Evolutionary conservation across 768 basidiomycete genomes (phyloP), one percentile per base, ranked within the genome.

Genomic region (Lactarius trivialis): DNA sequence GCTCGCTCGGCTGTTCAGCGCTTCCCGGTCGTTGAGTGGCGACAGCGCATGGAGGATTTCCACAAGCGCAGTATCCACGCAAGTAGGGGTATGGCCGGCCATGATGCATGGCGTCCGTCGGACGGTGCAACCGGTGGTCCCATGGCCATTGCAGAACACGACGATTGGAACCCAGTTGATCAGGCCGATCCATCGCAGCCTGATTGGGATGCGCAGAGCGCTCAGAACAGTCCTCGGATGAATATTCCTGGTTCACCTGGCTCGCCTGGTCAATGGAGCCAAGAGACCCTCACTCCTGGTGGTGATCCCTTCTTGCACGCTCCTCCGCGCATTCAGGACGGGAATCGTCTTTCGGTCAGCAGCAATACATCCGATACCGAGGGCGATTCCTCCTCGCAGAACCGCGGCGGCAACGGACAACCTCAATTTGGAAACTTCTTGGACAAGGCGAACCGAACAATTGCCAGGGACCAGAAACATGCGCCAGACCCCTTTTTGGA

Each of bases 11-110:
- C 93, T 19, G 82, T 97, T 3, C 94, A 96, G 70, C 91, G 94
- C 70, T 97, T 97, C 89, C 94, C 94, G 5, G 94, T 97, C 60
- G 90, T 97, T 30, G 93, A 97, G 76, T 97, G 94, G 94, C 89
- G 94, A 70, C 93, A 96, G 72, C 85, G 91, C 54, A 90, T 86
- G 80, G 94, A 97, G 76, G 94, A 96, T 73, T 91, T 96, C 80
- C 94, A 97, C 72, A 83, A 82, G 63, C 87, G 94, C 63, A 89
- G 87, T 70, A 93, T 97, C 71, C 73, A 72, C 26, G 76, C 77
- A 4, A 93, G 89, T 70, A 86, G 94, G 56, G 73, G 75, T 32
- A 24, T 83, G 1, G 91, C 93, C 28, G 88, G 84, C 7, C 61
- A 76, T 1, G 82, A 90, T 61, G 91, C 93, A 0, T 95, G 89